A percentile compares a stretch with the other conserved stretches of the same genome.
Conservation (phyloP, 345 rosid species). For the Geranium brycei region DNA sequence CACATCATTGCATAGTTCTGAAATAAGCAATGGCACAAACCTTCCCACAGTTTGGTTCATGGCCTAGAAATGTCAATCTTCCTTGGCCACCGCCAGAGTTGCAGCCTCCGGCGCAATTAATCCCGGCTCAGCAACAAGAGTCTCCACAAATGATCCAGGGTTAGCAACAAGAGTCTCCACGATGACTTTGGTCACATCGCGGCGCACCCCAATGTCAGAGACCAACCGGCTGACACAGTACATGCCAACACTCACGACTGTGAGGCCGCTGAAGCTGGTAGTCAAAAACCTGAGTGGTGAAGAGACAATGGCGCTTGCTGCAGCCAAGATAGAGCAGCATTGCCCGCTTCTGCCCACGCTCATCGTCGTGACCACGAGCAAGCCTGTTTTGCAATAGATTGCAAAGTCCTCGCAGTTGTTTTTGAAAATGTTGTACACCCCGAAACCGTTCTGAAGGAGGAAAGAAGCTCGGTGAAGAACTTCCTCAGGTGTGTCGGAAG, state of each 20-base stretch:
- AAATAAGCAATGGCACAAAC: too few relatives aligned
- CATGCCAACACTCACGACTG: constrained; percentile 37
- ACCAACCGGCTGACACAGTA: constrained; percentile 35
- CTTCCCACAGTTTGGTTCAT: too few relatives aligned
- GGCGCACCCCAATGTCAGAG: constrained; percentile 57
- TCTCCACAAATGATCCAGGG: too few relatives aligned
- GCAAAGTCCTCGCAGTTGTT: constrained; percentile 82
- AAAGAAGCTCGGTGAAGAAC: constrained; percentile 44
- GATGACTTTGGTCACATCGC: constrained; percentile 33
- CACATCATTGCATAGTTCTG: too few relatives aligned
- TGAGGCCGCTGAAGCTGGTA: constrained; percentile 43
- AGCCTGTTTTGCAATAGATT: constrained; percentile 58
- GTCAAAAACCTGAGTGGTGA: constrained; percentile 38
- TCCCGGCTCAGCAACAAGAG: too few relatives aligned
- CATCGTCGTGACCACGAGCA: constrained; percentile 31
- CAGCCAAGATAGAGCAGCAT: constrained; percentile 46
- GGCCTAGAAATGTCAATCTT: too few relatives aligned
- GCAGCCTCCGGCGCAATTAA: too few relatives aligned
- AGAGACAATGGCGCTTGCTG: constrained; percentile 26
- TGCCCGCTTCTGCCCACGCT: constrained; percentile 69
- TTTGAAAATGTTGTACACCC: constrained; percentile 44
- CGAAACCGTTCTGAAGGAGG: constrained; percentile 58
- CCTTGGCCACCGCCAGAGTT: too few relatives aligned
- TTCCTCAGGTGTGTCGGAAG: constrained; percentile 43
- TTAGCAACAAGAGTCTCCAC: constrained; percentile 34